These are phyloP conservation scores for Elongisporangium senticosum DNA, from an alignment of 352 stramenopile genomes.

Conservation along the genomic window DNA sequence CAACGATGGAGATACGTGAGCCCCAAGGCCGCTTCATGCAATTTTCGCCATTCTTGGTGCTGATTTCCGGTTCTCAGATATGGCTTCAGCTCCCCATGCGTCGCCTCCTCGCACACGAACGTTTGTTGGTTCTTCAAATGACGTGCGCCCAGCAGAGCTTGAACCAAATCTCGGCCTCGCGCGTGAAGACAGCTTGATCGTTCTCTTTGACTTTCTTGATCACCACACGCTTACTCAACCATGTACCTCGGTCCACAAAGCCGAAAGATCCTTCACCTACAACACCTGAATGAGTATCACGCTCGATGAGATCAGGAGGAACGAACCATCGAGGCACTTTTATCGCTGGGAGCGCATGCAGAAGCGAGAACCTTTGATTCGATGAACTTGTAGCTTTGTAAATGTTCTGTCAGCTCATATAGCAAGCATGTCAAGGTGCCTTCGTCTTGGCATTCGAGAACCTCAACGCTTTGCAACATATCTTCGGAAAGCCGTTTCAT, in stretches of 20 bases:
- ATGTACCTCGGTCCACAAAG: slow-evolving; percentile 10
- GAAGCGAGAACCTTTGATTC: no score
- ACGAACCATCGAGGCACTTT: no score
- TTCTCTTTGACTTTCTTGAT: slow-evolving; percentile 12
- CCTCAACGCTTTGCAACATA: no score
- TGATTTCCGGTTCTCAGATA: not conserved
- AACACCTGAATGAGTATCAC: no score
- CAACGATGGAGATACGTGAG: slow-evolving; percentile 33
- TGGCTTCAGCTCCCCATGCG: no score
- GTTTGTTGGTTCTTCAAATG: slow-evolving; percentile 8
- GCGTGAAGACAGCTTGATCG: slow-evolving; percentile 4
- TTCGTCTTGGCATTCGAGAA: no score
- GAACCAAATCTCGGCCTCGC: slow-evolving; percentile 15
- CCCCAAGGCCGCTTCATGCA: slow-evolving; percentile 24
- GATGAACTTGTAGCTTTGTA: no score
- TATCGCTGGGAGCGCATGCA: no score
- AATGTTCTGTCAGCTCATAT: no score
- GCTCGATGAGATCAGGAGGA: no score
- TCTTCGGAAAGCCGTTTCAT: no score
- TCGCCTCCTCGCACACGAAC: slow-evolving; percentile 6
- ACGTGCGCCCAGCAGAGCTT: slow-evolving; percentile 14
- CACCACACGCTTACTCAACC: slow-evolving; percentile 10
- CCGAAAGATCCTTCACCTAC: slow-evolving; percentile 4
- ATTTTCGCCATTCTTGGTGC: slow-evolving; percentile 19
- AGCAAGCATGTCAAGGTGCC: no score